A percentile compares a stretch with the other conserved stretches of the same genome.
Conservation (phyloP, 495 filamentous ascomycete species). For the Hypoxylon rickii region DNA sequence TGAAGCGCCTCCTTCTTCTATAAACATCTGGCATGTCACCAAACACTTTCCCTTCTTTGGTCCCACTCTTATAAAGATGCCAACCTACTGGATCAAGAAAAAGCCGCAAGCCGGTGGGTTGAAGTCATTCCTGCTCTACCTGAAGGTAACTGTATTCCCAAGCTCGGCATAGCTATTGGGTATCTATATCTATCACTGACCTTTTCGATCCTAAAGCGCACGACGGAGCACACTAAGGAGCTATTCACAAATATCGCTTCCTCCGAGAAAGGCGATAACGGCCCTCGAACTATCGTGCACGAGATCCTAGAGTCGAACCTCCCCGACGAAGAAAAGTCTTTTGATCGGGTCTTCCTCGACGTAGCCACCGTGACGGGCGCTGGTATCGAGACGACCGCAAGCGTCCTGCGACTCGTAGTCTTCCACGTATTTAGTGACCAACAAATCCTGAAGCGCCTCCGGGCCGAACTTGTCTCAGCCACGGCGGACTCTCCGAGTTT, state of each 20-base stretch:
- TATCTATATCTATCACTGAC: too few relatives aligned
- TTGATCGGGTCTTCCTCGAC: not conserved
- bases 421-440: not conserved
- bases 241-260: too few relatives aligned
- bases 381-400: not conserved
- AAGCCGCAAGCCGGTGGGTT: too few relatives aligned
- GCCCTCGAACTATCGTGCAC: too few relatives aligned
- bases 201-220: too few relatives aligned
- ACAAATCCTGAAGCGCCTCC: not conserved
- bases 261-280: too few relatives aligned
- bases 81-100: too few relatives aligned
- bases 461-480: not conserved
- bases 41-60: constrained; percentile 39
- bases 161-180: too few relatives aligned
- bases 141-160: too few relatives aligned
- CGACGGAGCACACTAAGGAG: too few relatives aligned
- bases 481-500: not conserved
- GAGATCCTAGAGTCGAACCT: not conserved
- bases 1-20: constrained; percentile 11
- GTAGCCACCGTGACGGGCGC: not conserved
- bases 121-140: too few relatives aligned
- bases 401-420: not conserved
- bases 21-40: constrained; percentile 33
- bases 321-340: not conserved
- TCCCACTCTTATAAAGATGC: too few relatives aligned